A percentile compares a stretch with the other conserved stretches of the same genome.
Evolutionary conservation across 2,329 filamentous ascomycete species (phyloP).

Genomic region (Epichloe aotearoae): DNA sequence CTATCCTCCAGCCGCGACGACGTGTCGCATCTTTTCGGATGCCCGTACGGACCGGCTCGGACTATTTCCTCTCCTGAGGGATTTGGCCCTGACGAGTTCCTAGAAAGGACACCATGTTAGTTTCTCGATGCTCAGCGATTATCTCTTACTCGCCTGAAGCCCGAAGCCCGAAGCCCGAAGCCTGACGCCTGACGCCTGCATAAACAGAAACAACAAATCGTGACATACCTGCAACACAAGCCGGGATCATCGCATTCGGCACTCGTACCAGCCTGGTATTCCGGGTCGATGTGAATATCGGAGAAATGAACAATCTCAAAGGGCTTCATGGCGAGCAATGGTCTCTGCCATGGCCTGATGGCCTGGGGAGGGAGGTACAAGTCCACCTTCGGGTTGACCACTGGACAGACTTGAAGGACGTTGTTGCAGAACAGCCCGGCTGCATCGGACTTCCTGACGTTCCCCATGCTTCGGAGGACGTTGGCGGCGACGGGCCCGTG

Average conservation of each 20-base stretch:
- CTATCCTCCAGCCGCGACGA: not conserved
- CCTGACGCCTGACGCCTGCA: not conserved
- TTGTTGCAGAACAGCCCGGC: not conserved
- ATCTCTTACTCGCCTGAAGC: too few species aligned
- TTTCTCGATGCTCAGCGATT: too few species aligned
- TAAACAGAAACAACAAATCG: not conserved
- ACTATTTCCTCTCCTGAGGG: not conserved
- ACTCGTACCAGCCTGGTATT: not conserved
- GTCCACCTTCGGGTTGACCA: not conserved
- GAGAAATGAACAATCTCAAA: slow-evolving; percentile 1
- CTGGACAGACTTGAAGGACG: not conserved
- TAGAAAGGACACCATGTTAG: not conserved
- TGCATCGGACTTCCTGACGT: not conserved
- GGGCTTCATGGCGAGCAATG: not conserved
- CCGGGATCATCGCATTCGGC: slow-evolving; percentile 10
- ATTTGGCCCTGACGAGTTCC: not conserved
- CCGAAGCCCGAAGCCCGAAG: too few species aligned
- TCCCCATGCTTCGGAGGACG: not conserved
- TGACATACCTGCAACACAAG: slow-evolving; percentile 7
- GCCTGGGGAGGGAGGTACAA: not conserved
- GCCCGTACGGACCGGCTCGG: not conserved
- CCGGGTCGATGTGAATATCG: not conserved
- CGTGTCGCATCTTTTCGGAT: not conserved
- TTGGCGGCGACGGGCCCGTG: not conserved
- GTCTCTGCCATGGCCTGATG: accelerated